Base-by-base conservation (phyloP, 148 eudicot genomes). In the Selenicereus undatus region DNA sequence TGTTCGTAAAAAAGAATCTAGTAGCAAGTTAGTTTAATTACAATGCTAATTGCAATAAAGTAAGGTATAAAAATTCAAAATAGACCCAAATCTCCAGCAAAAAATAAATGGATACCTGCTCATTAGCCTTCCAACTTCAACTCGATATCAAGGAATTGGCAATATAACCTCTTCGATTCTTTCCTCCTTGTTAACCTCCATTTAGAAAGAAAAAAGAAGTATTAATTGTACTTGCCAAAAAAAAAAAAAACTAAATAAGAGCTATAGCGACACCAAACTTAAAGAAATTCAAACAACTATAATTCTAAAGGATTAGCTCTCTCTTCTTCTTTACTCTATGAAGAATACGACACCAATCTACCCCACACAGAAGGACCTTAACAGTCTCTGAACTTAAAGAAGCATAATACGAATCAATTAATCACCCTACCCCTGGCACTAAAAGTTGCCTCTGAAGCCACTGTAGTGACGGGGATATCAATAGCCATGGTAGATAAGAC, bases 291-390 rank as follows among this genome's bases (percentile, higher is more conserved):
- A 36, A 36, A 36, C 4, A 36, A 36, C 4, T 30, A 21, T 48
- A 48, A 48, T 7, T 48, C 51, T 2, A 48, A 48, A 48, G 51
- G n/a, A 74, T 43, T 58, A 76, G 70, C 50, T 76, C 58, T 3
- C 6, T 65, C 13, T 45, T 78, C 27, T 71, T 78, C 51, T 78
- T 78, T 14, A 78, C 64, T 9, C 64, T 45, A 68, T 78, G 48
- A 1, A 78, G 45, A 27, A 20, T 7, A 35, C 45, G 73, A 78
- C 62, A 70, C 64, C 81, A 68, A 69, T 68, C 64, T 26, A 14
- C 74, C 16, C 43, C 60, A 51, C 74, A 68, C 13, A 68, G 73
- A 11, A 42, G 45, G 13, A 66, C 2, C 21, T 74, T 22, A 24
- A 27, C 60, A 12, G 35, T 75, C 5, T 75, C 24, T 51, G 78